These are phyloP conservation scores for Biscogniauxia mediterranea DNA, from an alignment of 2,329 filamentous ascomycete species.

Conservation along the genomic window DNA sequence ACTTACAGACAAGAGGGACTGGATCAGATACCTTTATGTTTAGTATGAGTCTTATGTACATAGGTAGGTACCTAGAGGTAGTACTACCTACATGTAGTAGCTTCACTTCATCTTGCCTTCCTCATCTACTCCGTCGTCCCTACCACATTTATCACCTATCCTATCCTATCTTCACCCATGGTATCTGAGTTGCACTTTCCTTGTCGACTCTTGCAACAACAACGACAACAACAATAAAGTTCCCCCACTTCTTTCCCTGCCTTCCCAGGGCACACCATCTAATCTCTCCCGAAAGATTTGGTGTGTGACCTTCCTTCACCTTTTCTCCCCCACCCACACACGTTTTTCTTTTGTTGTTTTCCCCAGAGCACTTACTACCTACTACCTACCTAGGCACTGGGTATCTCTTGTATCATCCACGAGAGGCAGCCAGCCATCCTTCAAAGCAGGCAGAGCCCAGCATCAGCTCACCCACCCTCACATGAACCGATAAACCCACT, in stretches of 20 bases:
- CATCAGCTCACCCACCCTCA: not conserved
- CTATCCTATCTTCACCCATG: not conserved
- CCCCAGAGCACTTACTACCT: not conserved
- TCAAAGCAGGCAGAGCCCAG: too few species aligned
- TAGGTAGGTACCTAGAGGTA: too few species aligned
- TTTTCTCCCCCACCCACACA: not conserved
- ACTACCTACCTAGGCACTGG: too few species aligned
- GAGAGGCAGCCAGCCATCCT: too few species aligned
- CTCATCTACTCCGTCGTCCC: not conserved
- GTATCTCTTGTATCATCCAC: too few species aligned
- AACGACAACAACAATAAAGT: not conserved
- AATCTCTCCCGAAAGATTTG: slow-evolving; percentile 3
- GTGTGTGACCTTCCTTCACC: slow-evolving; percentile 12
- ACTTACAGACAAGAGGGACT: too few species aligned
- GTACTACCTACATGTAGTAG: too few species aligned
- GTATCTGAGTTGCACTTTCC: not conserved
- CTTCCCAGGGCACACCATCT: not conserved
- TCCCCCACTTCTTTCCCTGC: not conserved
- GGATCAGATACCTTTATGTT: too few species aligned
- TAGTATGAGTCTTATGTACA: too few species aligned
- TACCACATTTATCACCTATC: not conserved
- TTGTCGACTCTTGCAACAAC: not conserved
- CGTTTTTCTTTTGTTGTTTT: not conserved
- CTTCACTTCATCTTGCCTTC: not conserved
- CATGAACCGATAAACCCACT: not conserved